A percentile compares a stretch with the other conserved stretches of the same genome.
Evolutionary conservation across 345 rosid genomes (phyloP).

Genomic region (Cardiospermum halicacabum): DNA sequence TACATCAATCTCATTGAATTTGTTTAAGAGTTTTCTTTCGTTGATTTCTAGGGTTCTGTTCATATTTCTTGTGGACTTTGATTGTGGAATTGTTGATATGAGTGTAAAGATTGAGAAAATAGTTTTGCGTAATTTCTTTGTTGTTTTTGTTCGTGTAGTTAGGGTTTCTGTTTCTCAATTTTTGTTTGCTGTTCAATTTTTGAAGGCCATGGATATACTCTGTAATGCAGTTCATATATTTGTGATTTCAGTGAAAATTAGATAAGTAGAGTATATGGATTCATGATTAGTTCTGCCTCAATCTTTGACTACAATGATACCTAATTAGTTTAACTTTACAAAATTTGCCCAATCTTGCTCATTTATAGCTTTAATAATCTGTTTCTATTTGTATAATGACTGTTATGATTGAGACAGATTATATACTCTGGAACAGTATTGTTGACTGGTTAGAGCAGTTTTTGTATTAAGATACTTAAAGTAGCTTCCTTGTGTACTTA

Average conservation of each 20-base stretch:
- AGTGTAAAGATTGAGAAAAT: slow-evolving; percentile 11
- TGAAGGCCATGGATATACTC: neutral
- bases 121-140: neutral
- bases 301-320: neutral
- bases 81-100: neutral
- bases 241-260: too few species aligned
- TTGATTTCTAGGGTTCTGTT: neutral
- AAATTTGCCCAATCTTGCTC: neutral
- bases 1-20: too few species aligned
- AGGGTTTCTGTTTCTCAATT: neutral
- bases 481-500: neutral
- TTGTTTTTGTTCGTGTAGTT: neutral
- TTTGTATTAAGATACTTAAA: neutral
- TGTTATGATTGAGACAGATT: neutral
- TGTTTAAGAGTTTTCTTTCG: neutral
- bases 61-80: slow-evolving; percentile 14
- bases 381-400: neutral
- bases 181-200: neutral
- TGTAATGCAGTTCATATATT: too few species aligned
- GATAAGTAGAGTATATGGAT: too few species aligned
- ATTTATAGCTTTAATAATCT: neutral
- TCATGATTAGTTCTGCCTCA: neutral
- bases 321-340: neutral
- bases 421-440: neutral
- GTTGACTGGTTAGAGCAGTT: neutral